Evolutionary conservation across 2,329 filamentous ascomycete genomes (phyloP).

Genomic region (Pseudogymnoascus sp.): DNA sequence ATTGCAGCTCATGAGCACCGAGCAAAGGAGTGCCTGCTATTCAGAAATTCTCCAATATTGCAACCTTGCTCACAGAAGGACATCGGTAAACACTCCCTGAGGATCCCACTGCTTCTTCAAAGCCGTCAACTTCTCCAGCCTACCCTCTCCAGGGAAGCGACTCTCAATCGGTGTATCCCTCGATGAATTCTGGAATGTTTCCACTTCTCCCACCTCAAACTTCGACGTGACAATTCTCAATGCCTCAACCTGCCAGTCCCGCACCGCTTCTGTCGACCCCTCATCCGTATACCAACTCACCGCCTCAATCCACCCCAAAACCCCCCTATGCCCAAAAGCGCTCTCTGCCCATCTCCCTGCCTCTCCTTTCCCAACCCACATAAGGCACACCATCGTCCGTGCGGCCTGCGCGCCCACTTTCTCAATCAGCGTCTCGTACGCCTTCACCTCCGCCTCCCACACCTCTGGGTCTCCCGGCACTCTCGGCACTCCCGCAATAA

Average conservation of each 20-base stretch:
- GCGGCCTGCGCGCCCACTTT: constrained; percentile 13
- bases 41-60: background rate
- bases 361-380: constrained; percentile 18
- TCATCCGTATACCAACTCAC: background rate
- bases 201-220: constrained; percentile 13
- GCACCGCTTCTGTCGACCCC: background rate
- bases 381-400: background rate
- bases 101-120: constrained; percentile 27
- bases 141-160: constrained; percentile 16
- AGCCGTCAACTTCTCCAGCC: constrained; percentile 21
- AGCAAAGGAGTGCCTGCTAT: background rate
- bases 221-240: constrained; percentile 12
- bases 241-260: background rate
- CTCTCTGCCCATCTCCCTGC: constrained; percentile 10
- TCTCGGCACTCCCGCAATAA: background rate
- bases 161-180: constrained; percentile 17
- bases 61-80: background rate
- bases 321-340: background rate
- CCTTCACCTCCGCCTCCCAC: background rate
- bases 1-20: too few species aligned
- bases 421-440: background rate
- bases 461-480: background rate
- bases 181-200: constrained; percentile 17
- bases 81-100: constrained; percentile 18
- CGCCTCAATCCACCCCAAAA: constrained; percentile 1